A percentile compares a stretch with the other conserved stretches of the same genome.
These are phyloP conservation scores for Rubia yunnanensis DNA, from an alignment of 257 asterid species.

Conservation along the genomic window DNA sequence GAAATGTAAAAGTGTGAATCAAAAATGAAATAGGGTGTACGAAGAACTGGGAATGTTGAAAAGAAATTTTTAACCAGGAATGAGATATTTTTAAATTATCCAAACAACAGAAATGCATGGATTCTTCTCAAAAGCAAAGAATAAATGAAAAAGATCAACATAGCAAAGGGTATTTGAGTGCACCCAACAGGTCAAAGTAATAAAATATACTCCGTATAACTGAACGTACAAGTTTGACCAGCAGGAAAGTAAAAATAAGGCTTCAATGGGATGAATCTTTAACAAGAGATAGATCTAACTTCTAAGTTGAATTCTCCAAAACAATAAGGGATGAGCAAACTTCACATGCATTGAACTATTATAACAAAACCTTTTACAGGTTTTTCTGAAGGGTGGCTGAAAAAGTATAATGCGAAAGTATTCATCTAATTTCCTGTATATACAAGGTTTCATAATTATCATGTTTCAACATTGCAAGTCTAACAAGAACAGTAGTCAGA, in stretches of 20 bases:
- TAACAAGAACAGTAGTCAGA: not conserved
- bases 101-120: not conserved
- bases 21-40: not conserved
- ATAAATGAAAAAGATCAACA: not conserved
- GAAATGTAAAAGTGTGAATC: not conserved
- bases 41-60: not conserved
- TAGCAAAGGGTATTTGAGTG: not conserved
- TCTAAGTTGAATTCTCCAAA: not conserved
- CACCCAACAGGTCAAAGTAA: not conserved
- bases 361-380: not conserved
- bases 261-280: not conserved
- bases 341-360: too few relatives aligned
- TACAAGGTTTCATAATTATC: not conserved
- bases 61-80: not conserved
- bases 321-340: too few relatives aligned
- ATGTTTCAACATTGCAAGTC: not conserved
- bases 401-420: not conserved
- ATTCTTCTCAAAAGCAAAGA: not conserved
- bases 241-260: not conserved
- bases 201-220: too few relatives aligned
- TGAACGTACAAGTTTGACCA: not conserved
- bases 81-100: too few relatives aligned
- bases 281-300: not conserved
- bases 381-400: slow-evolving; percentile 1
- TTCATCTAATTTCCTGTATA: not conserved